A percentile compares a stretch with the other conserved stretches of the same genome.
phyloP scores from a whole-genome alignment of 192 early-diverging fungal species.

The Entomortierella chlamydospora region DNA sequence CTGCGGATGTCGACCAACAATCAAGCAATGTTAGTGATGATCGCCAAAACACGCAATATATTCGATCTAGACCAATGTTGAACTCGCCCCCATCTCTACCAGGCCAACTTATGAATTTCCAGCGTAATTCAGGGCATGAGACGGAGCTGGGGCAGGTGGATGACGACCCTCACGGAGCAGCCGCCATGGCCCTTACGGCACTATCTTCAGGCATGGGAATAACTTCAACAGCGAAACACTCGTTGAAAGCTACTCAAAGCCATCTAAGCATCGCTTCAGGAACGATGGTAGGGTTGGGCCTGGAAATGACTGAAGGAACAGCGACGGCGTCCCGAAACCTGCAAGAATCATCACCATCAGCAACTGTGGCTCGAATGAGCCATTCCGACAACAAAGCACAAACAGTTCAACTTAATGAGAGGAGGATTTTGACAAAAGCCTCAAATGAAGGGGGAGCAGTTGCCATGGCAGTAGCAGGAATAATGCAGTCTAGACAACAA shows the following conservation, averaged over 20 bases:
- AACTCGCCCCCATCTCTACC: background rate
- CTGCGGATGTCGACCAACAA: constrained; percentile 12
- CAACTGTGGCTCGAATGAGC: no score
- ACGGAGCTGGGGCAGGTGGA: constrained; percentile 1
- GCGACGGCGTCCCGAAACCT: no score
- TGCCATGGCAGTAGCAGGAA: no score
- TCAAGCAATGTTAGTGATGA: background rate
- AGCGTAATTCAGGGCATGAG: background rate
- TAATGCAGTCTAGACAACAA: no score
- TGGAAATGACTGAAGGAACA: no score
- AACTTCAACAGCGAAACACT: background rate
- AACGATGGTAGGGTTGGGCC: background rate
- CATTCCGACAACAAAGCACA: no score
- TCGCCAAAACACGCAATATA: background rate
- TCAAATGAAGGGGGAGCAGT: no score
- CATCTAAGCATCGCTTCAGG: background rate
- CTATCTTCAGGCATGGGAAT: constrained; percentile 18
- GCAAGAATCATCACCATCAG: no score
- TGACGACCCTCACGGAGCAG: constrained; percentile 27
- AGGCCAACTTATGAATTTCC: background rate
- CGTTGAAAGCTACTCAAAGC: background rate
- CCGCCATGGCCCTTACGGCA: constrained; percentile 44
- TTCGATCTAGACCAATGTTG: background rate
- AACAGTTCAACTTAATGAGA: no score
- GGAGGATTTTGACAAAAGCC: no score